Percentiles rank a stretch among this genome's conserved stretches.
phyloP scores from a whole-genome alignment of 2,329 filamentous ascomycete genomes.

The Fusarium hainanense region DNA sequence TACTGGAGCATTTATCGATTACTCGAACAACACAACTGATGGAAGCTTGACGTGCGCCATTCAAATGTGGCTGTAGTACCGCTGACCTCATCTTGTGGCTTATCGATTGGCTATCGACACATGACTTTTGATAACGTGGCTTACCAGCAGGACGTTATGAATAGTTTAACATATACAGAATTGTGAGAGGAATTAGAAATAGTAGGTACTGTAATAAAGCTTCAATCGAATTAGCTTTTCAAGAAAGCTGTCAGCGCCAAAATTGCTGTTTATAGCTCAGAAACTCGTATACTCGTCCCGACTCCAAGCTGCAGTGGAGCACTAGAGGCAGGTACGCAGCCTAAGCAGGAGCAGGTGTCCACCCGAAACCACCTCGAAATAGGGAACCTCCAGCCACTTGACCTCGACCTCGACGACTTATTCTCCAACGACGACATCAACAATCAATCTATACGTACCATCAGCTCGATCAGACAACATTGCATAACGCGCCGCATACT shows the following conservation, averaged over 20 bases:
- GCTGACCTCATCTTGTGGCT: conserved; percentile 39
- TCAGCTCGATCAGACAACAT: background rate
- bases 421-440: conserved; percentile 26
- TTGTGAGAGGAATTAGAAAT: too few relatives aligned
- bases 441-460: background rate
- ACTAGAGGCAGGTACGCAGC: conserved; percentile 33
- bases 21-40: conserved; percentile 1
- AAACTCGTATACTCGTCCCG: background rate
- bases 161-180: background rate
- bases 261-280: background rate
- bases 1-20: background rate
- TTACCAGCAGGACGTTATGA: background rate
- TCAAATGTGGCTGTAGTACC: conserved; percentile 12
- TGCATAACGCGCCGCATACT: conserved; percentile 1
- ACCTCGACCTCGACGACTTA: conserved; percentile 41
- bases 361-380: conserved; percentile 41
- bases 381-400: conserved; percentile 43
- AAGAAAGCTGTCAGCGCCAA: background rate
- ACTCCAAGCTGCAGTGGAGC: conserved; percentile 36
- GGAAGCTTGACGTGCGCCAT: conserved; percentile 4
- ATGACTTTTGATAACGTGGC: conserved; percentile 31
- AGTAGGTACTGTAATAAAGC: too few relatives aligned
- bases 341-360: conserved; percentile 30
- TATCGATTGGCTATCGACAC: conserved; percentile 13
- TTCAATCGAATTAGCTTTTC: background rate